Conservation (phyloP, 2,329 filamentous ascomycete genomes). For the Pyrenophora teres region DNA sequence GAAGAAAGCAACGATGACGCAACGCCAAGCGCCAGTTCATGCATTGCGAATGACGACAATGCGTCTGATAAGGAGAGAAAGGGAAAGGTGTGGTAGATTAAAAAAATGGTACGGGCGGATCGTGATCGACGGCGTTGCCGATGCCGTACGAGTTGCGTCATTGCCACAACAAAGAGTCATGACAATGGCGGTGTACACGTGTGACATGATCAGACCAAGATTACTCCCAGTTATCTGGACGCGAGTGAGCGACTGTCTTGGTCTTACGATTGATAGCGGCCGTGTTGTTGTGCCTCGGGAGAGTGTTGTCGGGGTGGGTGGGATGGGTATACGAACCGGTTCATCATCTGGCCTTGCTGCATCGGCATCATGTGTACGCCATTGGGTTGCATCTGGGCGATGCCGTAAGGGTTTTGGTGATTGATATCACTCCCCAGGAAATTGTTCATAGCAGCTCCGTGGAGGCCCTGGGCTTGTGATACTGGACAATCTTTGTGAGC, state of each 20-base stretch:
- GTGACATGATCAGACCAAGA: conserved; percentile 15
- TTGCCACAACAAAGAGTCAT: conserved; percentile 8
- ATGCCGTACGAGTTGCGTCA: conserved; percentile 11
- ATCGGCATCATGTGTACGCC: conserved; percentile 50
- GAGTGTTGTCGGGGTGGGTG: conserved; percentile 18
- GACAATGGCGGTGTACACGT: conserved; percentile 12
- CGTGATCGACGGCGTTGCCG: conserved; percentile 13
- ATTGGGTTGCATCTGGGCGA: conserved; percentile 51
- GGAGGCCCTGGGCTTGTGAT: conserved; percentile 80
- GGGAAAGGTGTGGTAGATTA: conserved; percentile 35
- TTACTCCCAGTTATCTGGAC: conserved; percentile 37
- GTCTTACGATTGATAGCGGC: conserved; percentile 29
- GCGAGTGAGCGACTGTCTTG: conserved; percentile 36
- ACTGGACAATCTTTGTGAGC: conserved; percentile 97
- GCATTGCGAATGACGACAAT: conserved; percentile 28
- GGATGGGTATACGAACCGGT: conserved; percentile 43
- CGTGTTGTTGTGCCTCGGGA: conserved; percentile 36
- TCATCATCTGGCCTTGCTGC: conserved; percentile 46
- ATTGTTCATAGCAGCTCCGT: conserved; percentile 55
- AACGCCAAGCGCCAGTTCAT: conserved; percentile 39
- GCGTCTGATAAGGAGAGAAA: conserved; percentile 28
- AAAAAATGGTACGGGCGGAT: conserved; percentile 30
- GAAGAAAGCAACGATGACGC: conserved; percentile 29
- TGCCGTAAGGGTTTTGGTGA: conserved; percentile 56
- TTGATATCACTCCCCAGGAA: conserved; percentile 54